phyloP scores from a whole-genome alignment of 179 eudicot species.

The Heliamphora pulchella region DNA sequence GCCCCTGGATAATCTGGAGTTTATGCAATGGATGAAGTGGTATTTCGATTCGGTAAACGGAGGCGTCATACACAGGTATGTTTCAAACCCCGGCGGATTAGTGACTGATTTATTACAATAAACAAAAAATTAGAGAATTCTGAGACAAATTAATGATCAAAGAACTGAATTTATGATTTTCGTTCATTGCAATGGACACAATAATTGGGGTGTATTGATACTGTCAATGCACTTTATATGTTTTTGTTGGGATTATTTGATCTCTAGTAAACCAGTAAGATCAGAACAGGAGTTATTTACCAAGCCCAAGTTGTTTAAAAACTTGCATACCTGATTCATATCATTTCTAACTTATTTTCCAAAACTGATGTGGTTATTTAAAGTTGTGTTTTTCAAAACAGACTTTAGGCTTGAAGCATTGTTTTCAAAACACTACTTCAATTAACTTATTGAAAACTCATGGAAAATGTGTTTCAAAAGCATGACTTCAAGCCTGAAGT shows the following conservation, averaged over 20 bases:
- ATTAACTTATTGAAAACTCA: too few relatives aligned
- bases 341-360: too few relatives aligned
- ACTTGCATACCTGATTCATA: too few relatives aligned
- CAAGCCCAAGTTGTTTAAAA: background rate
- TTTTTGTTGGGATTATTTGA: background rate
- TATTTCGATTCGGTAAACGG: conserved; percentile 61
- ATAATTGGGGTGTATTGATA: background rate
- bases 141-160: too few relatives aligned
- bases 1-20: conserved; percentile 66
- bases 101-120: background rate
- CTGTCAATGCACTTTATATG: background rate
- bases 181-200: background rate
- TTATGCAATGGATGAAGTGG: conserved; percentile 82
- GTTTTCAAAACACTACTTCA: background rate
- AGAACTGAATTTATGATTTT: background rate
- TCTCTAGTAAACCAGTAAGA: background rate
- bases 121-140: too few relatives aligned
- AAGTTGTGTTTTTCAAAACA: background rate
- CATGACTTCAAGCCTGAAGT: background rate
- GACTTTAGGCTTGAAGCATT: background rate
- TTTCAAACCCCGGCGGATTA: background rate
- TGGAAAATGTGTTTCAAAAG: background rate
- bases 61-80: conserved; percentile 37
- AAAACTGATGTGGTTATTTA: background rate
- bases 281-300: background rate